Conservation (phyloP, 2,329 filamentous ascomycete species). For the Aspergillus felis region DNA sequence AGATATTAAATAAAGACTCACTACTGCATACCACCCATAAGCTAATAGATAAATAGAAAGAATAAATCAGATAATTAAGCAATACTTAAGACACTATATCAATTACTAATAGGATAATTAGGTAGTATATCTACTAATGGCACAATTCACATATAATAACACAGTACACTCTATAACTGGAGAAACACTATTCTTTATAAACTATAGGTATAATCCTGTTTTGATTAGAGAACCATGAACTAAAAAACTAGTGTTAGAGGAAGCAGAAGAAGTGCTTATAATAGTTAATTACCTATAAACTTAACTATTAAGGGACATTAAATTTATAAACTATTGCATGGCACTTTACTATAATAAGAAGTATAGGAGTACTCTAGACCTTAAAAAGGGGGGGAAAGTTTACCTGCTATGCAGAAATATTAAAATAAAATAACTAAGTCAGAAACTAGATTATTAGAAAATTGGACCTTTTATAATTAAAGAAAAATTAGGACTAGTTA, state of each 20-base stretch:
- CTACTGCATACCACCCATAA: no score
- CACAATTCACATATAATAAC: not conserved
- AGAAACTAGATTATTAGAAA: no score
- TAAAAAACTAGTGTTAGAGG: not conserved
- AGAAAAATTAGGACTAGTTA: not conserved
- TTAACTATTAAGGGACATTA: not conserved
- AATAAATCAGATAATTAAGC: constrained; percentile 3
- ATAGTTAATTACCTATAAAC: not conserved
- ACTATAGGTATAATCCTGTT: not conserved
- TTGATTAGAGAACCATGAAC: not conserved
- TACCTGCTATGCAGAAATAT: no score
- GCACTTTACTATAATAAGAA: not conserved
- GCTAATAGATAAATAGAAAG: not conserved
- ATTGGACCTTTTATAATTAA: constrained; percentile 1
- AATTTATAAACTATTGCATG: not conserved
- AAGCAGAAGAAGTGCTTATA: not conserved
- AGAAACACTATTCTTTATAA: not conserved
- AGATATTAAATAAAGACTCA: no score
- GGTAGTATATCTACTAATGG: not conserved
- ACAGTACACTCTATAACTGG: not conserved
- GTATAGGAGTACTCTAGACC: not conserved
- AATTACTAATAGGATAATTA: constrained; percentile 8
- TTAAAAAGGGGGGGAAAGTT: no score
- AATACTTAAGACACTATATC: constrained; percentile 6
- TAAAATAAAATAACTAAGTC: no score